Base-by-base conservation (phyloP, 2,329 filamentous ascomycete species). In the Aureobasidium zeae region DNA sequence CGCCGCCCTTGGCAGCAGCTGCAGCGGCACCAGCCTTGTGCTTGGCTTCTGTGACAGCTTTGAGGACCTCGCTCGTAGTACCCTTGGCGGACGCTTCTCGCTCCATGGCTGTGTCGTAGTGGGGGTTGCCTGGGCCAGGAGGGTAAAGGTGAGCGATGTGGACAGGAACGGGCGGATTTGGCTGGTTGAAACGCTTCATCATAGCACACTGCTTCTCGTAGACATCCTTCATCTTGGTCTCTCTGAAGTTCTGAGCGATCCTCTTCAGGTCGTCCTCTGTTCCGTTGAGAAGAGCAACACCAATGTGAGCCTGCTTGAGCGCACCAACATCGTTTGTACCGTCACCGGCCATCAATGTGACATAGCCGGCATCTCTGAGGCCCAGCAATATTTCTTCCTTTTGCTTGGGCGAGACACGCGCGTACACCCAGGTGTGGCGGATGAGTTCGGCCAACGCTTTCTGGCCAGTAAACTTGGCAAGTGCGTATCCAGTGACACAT, bases 371-470 rank as follows among this genome's bases (percentile, higher is more conserved):
- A 57, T 94, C 88, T 68, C 94, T 95, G 49, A 96, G 77, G 26
- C 91, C 91, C 16, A 94, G 76, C n/a, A 98, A 73, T 57, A 98
- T 96, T 44, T 96, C 88, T 64, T 98, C 91, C 70, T 98, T 98
- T 59, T 98, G 91, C 72, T 94, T 95, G 7, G 91, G 91, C 1
- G 91, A 98, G 8, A 98, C 91, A 57, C 91, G 86, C 52, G 91
- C 91, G 60, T 98, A 98, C 4, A 98, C 91, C 91, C 91, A 98
- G 11, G 88, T 80, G 64, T 96, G 76, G 37, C 88, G 82, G 22
- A 96, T 73, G 38, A 98, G 73, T 44, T 85, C 77, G 42, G 75
- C 71, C 66, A 88, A 83, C 36, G 79, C 86, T 45, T 76, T 64
- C 58, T 94, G 83, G 45, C 77, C 84, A 64, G 83, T 85, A 71